Evolutionary conservation across 2,329 filamentous ascomycete genomes (phyloP), one percentile per base, ranked within the genome.

Genomic region (Gaeumannomyces tritici): DNA sequence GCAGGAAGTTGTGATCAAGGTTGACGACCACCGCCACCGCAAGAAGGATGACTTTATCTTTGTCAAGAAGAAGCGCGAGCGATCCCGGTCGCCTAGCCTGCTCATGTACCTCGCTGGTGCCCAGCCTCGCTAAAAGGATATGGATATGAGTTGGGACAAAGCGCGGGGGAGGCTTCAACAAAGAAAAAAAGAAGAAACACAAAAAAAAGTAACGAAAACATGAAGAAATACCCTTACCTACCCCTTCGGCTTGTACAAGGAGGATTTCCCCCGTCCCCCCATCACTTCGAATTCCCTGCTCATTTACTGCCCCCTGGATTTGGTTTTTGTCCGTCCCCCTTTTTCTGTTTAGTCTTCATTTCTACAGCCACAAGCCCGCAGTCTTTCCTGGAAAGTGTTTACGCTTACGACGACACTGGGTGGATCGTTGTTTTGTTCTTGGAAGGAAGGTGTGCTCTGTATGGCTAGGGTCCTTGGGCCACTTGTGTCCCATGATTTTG

Each of bases 41-140:
- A 51, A 65, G 63, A 66, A 66, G 55, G 70, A 73, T 54, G 60
- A 61, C 60, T 61, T 61, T 31, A 61, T 61, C 42, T 81, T 80
- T 63, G 81, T 83, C 66, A 84, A 83, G 75, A 84, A 83, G 76
- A 77, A 82, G 65, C 79, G 78, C 62, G 79, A 75, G 69, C 76
- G 82, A 63, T 84, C 82, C 75, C 83, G 81, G 71, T 84, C 82
- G 21, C 83, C 83, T 6, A 76, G 77, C 11, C 69, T 85, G 61
- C 71, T 86, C 63, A 81, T 84, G 77, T 86, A 84, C 65, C 72
- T 86, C 26, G 82, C 83, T 35, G 83, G 83, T 6, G 81, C 65
- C 62, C 54, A 61, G n/a, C 60, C 60, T 54, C 60, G 60, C 26
- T 61, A 57, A 57, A 47, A n/a, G n/a, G n/a, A n/a, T n/a, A n/a